Conservation (phyloP, 1,284 basidiomycete species). For the Melampsora larici-populina region DNA sequence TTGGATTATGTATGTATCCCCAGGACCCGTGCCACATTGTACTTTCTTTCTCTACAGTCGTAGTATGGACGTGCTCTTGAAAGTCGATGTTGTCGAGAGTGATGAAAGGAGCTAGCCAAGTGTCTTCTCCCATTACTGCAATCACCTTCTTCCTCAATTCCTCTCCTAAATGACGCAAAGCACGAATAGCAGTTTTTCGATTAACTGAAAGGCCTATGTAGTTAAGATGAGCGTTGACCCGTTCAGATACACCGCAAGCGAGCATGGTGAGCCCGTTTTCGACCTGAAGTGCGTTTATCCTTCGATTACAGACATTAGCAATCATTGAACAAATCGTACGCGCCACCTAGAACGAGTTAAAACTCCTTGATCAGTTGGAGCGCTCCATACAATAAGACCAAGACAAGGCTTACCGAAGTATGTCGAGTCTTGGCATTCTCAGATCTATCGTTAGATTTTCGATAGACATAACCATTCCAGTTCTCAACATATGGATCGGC, state of each 20-base stretch:
- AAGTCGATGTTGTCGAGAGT: constrained; percentile 2
- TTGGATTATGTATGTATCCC: constrained; percentile 14
- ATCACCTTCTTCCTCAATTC: neutral
- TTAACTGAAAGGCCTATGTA: constrained; percentile 8
- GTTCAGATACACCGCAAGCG: no score
- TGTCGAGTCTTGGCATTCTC: no score
- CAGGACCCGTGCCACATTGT: constrained; percentile 7
- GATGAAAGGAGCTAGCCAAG: no score
- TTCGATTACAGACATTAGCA: neutral
- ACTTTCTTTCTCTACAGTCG: neutral
- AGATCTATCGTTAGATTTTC: no score
- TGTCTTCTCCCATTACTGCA: no score
- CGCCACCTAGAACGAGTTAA: neutral
- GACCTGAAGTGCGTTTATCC: constrained; percentile 1
- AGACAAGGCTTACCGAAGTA: no score
- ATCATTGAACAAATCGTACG: neutral
- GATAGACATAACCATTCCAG: no score
- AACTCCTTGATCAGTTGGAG: no score
- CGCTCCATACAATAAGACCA: no score
- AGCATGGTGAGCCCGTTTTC: neutral
- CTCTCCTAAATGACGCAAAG: neutral
- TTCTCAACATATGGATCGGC: no score
- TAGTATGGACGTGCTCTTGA: constrained; percentile 5
- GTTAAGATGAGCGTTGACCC: neutral
- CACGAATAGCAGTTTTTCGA: constrained; percentile 14